Percentiles rank a stretch among this genome's conserved stretches.
phyloP scores from a whole-genome alignment of 306 rosid species.

The Gleditsia sinensis region DNA sequence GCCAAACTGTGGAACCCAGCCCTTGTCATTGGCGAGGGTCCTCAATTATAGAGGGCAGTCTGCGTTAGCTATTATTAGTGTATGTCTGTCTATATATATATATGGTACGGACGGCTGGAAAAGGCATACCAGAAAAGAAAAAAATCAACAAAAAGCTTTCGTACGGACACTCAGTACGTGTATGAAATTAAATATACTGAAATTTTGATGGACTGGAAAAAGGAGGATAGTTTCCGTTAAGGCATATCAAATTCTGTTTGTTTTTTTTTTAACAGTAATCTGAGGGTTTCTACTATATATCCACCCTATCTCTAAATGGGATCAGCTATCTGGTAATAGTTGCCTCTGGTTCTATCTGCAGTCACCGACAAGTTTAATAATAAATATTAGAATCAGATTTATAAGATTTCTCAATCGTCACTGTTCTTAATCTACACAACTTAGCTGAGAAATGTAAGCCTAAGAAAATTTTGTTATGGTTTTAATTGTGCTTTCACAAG shows the following conservation, averaged over 20 bases:
- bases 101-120: too few species aligned
- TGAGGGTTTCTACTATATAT: background rate
- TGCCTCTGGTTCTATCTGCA: background rate
- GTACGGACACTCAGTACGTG: too few species aligned
- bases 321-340: background rate
- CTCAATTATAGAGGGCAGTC: too few species aligned
- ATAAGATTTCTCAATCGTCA: background rate
- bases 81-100: too few species aligned
- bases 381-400: background rate
- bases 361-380: background rate
- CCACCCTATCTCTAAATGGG: too few species aligned
- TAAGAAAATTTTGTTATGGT: background rate
- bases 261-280: too few species aligned
- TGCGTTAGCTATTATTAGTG: too few species aligned
- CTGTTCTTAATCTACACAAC: background rate
- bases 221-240: background rate
- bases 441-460: background rate
- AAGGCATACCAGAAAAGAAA: too few species aligned
- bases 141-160: too few species aligned
- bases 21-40: background rate
- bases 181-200: background rate
- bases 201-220: too few species aligned
- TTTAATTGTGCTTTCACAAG: background rate
- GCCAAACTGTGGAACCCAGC: background rate
- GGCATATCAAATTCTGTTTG: background rate